phyloP scores from a whole-genome alignment of 495 filamentous ascomycete genomes.

The Penicillium maclennaniae region DNA sequence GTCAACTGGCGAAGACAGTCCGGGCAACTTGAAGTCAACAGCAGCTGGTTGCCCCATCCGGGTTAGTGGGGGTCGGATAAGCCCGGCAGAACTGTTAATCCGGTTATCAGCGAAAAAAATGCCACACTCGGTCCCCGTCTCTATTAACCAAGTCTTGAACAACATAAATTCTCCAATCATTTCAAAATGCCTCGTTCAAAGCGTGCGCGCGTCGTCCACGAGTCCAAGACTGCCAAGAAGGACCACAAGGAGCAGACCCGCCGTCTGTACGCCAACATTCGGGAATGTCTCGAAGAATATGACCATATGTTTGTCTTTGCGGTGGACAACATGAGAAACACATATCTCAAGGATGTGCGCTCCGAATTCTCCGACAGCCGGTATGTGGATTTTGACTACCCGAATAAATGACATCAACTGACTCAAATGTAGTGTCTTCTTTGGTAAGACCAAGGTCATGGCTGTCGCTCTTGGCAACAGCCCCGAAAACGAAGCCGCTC shows the following conservation, averaged over 20 bases:
- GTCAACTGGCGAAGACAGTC: neutral
- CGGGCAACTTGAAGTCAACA: neutral
- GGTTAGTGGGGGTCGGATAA: constrained; percentile 37
- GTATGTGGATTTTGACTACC: constrained; percentile 41
- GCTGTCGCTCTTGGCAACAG: constrained; percentile 78
- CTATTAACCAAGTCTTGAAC: neutral
- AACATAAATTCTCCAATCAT: neutral
- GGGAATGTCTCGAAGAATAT: constrained; percentile 79
- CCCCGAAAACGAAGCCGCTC: constrained; percentile 70
- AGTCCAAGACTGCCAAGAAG: constrained; percentile 89
- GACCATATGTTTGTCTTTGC: constrained; percentile 88
- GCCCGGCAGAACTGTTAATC: constrained; percentile 36
- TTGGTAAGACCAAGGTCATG: constrained; percentile 99
- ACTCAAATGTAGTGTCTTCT: constrained; percentile 66
- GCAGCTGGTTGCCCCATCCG: constrained; percentile 36
- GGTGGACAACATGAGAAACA: constrained; percentile 98
- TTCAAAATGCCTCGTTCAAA: constrained; percentile 92
- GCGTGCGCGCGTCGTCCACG: constrained; percentile 79
- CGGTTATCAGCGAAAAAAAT: constrained; percentile 43
- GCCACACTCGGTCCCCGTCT: constrained; percentile 13
- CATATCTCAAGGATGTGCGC: constrained; percentile 88
- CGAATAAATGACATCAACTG: neutral
- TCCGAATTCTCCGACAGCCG: constrained; percentile 78
- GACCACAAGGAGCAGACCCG: constrained; percentile 82
- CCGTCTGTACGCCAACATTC: constrained; percentile 81